Evolutionary conservation across 148 eudicot species (phyloP).

Genomic region (Polygonum maritimum): DNA sequence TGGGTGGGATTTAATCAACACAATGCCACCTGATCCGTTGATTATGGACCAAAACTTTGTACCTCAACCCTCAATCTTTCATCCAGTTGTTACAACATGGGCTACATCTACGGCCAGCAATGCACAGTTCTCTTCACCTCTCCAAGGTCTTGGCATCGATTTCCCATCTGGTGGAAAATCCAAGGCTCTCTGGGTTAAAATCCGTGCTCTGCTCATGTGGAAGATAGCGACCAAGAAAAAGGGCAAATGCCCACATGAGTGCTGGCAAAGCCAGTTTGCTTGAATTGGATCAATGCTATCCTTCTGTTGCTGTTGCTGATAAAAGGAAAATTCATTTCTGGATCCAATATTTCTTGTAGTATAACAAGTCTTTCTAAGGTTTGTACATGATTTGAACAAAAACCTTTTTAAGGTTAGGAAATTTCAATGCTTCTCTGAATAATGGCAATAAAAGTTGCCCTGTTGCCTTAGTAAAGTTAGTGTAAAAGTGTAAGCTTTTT

Average conservation of each 20-base stretch:
- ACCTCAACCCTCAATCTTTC: conserved; percentile 15
- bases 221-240: conserved; percentile 37
- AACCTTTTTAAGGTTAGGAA: background rate
- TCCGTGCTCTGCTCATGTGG: conserved; percentile 67
- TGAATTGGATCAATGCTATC: background rate
- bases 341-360: background rate
- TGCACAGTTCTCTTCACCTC: conserved; percentile 16
- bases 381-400: background rate
- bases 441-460: background rate
- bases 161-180: conserved; percentile 27
- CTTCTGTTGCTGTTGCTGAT: background rate
- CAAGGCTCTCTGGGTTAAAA: conserved; percentile 51
- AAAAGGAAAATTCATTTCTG: background rate
- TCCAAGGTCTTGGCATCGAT: conserved; percentile 18
- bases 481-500: too few species aligned
- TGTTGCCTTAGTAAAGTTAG: background rate
- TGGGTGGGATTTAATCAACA: conserved; percentile 18
- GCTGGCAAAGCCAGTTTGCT: background rate
- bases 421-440: background rate
- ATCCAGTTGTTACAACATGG: conserved; percentile 23
- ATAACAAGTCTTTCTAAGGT: too few species aligned
- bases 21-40: conserved; percentile 15
- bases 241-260: conserved; percentile 14
- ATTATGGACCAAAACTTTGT: conserved; percentile 18
- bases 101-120: conserved; percentile 16